Conservation (phyloP, 345 rosid genomes). For the Theobroma cacao region DNA sequence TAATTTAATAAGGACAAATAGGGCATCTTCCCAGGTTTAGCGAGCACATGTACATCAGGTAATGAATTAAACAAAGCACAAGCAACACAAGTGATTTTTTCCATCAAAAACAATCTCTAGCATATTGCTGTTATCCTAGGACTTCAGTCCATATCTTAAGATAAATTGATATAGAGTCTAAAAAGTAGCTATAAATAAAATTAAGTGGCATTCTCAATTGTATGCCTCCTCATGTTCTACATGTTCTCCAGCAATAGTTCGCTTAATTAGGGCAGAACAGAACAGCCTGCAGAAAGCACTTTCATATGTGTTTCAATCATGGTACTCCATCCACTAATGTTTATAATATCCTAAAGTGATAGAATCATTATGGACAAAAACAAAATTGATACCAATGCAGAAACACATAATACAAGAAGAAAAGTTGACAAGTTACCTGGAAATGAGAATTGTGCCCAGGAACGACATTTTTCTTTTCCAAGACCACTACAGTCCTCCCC, state of each 20-base stretch:
- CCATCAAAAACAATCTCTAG: neutral
- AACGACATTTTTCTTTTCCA: slow-evolving; percentile 84
- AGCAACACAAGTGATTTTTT: neutral
- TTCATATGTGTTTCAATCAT: neutral
- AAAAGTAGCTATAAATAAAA: neutral
- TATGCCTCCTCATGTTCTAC: neutral
- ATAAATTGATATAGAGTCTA: neutral
- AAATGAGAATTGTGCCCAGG: slow-evolving; percentile 75
- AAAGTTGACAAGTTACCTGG: slow-evolving; percentile 56
- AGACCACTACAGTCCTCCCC: slow-evolving; percentile 91
- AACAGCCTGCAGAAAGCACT: neutral
- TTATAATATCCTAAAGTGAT: neutral
- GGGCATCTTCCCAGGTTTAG: neutral
- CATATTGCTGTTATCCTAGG: neutral
- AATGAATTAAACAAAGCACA: neutral
- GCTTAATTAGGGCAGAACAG: neutral
- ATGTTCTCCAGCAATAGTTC: neutral
- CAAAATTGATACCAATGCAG: neutral
- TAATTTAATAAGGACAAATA: neutral
- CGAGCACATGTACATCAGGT: neutral
- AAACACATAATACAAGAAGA: neutral
- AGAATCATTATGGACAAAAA: neutral
- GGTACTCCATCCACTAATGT: neutral
- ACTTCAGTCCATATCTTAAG: neutral
- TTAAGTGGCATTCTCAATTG: neutral